Percentiles rank a stretch among this genome's conserved stretches.
Conservation (phyloP, 2,329 filamentous ascomycete genomes). For the Penicillium aurantiogriseum region DNA sequence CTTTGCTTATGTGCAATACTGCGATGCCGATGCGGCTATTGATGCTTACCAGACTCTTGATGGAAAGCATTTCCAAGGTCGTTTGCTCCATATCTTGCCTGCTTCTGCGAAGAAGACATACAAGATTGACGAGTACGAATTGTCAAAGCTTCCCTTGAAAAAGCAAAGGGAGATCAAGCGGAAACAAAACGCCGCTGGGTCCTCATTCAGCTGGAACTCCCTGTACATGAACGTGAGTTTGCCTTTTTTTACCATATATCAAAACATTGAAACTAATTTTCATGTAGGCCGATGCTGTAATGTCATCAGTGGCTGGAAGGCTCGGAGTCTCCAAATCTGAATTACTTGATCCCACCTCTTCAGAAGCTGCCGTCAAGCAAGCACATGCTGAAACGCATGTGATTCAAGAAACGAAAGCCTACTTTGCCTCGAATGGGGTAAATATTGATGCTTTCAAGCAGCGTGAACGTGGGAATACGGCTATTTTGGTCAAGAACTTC, state of each 20-base stretch:
- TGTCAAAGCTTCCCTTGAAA: conserved; percentile 90
- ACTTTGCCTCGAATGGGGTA: conserved; percentile 83
- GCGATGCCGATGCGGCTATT: conserved; percentile 68
- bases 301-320: conserved; percentile 80
- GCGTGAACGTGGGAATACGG: conserved; percentile 76
- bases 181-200: conserved; percentile 74
- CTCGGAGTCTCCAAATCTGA: conserved; percentile 89
- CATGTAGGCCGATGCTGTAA: conserved; percentile 71
- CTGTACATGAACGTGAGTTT: conserved; percentile 87
- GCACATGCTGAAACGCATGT: conserved; percentile 93
- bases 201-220: conserved; percentile 96
- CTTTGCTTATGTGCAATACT: conserved; percentile 82
- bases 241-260: neutral
- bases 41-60: conserved; percentile 77
- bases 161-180: conserved; percentile 89
- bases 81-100: conserved; percentile 85
- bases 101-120: conserved; percentile 77
- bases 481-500: conserved; percentile 93
- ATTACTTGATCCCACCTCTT: conserved; percentile 89
- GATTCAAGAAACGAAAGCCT: conserved; percentile 93
- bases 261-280: conserved; percentile 19
- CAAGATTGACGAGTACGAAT: conserved; percentile 79
- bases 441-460: conserved; percentile 90
- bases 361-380: conserved; percentile 93
- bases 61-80: conserved; percentile 85